Evolutionary conservation across 2,329 filamentous ascomycete species (phyloP).

Genomic region (Monosporascus sp.): DNA sequence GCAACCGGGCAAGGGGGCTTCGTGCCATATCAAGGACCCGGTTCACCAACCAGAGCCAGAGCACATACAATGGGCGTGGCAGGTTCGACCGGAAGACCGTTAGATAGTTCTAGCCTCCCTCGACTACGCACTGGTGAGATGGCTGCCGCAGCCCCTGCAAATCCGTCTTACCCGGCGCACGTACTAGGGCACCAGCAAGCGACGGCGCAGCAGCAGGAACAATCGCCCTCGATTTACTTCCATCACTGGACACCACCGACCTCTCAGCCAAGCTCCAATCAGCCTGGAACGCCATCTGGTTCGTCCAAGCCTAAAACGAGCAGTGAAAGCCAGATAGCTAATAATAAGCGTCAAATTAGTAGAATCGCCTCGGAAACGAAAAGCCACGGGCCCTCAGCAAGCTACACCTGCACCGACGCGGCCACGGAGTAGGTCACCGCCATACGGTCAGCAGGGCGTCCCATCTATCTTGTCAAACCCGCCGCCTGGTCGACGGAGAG

Average conservation of each 20-base stretch:
- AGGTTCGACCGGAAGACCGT: conserved; percentile 32
- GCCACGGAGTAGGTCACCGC: conserved; percentile 45
- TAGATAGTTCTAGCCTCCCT: conserved; percentile 34
- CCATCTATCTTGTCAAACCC: conserved; percentile 48
- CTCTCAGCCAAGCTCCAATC: conserved; percentile 56
- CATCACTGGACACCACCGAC: conserved; percentile 87
- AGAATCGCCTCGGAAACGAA: conserved; percentile 81
- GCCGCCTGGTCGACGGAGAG: conserved; percentile 47
- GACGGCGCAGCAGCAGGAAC: conserved; percentile 51
- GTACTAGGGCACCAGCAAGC: conserved; percentile 48
- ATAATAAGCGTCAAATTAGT: conserved; percentile 47
- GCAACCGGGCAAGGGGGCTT: conserved; percentile 36
- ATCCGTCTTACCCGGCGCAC: conserved; percentile 38
- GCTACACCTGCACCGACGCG: conserved; percentile 42
- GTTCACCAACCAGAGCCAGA: conserved; percentile 44
- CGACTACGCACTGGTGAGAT: conserved; percentile 42
- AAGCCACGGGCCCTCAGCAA: conserved; percentile 56
- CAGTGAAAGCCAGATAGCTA: conserved; percentile 38
- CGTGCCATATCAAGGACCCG: conserved; percentile 36
- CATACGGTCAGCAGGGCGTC: conserved; percentile 44
- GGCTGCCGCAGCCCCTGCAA: conserved; percentile 26
- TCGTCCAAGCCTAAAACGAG: conserved; percentile 53
- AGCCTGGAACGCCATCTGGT: conserved; percentile 70
- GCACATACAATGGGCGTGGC: conserved; percentile 43
- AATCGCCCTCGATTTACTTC: conserved; percentile 78